Percentiles rank a stretch among this genome's conserved stretches.
Evolutionary conservation across 805 yeast species (phyloP).

Genomic region (Yamadazyma nakazawae): DNA sequence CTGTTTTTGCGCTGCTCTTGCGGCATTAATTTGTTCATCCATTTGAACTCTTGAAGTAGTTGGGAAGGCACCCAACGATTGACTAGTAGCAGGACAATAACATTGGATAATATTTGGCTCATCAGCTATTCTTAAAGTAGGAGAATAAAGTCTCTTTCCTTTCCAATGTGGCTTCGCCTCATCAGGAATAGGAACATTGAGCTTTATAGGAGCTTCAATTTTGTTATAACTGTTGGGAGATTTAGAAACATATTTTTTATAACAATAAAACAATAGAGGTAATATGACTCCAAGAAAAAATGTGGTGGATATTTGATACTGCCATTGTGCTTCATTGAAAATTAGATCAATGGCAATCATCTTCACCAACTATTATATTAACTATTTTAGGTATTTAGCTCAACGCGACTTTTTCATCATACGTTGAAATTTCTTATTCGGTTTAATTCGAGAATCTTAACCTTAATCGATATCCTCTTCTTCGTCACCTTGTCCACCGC

Average conservation of each 20-base stretch:
- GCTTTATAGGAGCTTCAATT: slow-evolving; percentile 44
- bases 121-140: slow-evolving; percentile 50
- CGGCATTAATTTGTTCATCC: slow-evolving; percentile 55
- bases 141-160: slow-evolving; percentile 70
- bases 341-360: slow-evolving; percentile 44
- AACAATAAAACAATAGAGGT: slow-evolving; percentile 33
- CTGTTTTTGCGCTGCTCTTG: slow-evolving; percentile 51
- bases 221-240: slow-evolving; percentile 40
- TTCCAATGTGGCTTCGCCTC: slow-evolving; percentile 91
- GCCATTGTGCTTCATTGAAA: slow-evolving; percentile 41
- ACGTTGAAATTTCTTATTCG: not conserved
- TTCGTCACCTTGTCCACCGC: not conserved
- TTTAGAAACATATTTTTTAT: slow-evolving; percentile 34
- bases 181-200: slow-evolving; percentile 60
- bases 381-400: not conserved
- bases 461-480: not conserved
- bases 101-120: slow-evolving; percentile 73
- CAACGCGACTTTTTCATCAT: slow-evolving; percentile 6
- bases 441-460: not conserved
- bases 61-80: slow-evolving; percentile 68
- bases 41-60: slow-evolving; percentile 68
- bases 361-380: not conserved
- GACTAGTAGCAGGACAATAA: slow-evolving; percentile 96
- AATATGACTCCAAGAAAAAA: slow-evolving; percentile 38
- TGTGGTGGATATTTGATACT: slow-evolving; percentile 43